phyloP scores from a whole-genome alignment of 2,329 filamentous ascomycete species.

The Alternaria alternata region DNA sequence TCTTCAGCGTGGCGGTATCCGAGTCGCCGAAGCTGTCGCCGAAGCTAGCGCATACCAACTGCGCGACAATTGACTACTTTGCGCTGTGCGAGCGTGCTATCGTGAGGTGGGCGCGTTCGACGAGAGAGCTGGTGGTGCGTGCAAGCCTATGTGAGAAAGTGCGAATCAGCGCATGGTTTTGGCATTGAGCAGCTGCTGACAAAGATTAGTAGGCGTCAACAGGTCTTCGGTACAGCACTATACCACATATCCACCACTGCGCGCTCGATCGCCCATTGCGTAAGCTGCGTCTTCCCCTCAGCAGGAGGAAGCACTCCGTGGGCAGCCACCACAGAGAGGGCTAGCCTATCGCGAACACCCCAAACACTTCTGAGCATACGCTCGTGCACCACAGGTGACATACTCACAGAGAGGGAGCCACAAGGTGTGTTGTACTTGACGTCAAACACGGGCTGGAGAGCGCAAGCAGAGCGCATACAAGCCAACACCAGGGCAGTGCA shows the following conservation, averaged over 20 bases:
- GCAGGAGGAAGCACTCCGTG: background rate
- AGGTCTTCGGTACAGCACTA: background rate
- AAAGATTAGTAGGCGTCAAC: background rate
- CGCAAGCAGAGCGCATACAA: conserved; percentile 17
- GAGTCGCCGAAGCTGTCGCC: conserved; percentile 22
- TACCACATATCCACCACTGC: background rate
- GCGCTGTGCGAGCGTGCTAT: background rate
- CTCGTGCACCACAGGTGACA: background rate
- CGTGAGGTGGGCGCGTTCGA: conserved; percentile 4
- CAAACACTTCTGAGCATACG: conserved; percentile 3
- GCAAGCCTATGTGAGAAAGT: conserved; percentile 13
- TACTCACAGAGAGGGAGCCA: background rate
- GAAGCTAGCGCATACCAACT: conserved; percentile 10
- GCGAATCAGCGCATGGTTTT: conserved; percentile 1
- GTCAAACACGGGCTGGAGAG: background rate
- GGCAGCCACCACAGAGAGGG: background rate
- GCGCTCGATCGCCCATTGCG: background rate
- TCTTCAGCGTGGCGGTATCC: background rate
- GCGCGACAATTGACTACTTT: conserved; percentile 4
- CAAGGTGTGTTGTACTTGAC: background rate
- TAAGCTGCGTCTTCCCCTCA: conserved; percentile 1
- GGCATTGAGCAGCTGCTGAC: conserved; percentile 10
- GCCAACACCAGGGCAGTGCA: conserved; percentile 18
- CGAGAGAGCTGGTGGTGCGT: conserved; percentile 9
- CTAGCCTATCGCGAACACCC: background rate